Evolutionary conservation across 1,139 yeast species (phyloP).

Genomic region (Diutina sp.): DNA sequence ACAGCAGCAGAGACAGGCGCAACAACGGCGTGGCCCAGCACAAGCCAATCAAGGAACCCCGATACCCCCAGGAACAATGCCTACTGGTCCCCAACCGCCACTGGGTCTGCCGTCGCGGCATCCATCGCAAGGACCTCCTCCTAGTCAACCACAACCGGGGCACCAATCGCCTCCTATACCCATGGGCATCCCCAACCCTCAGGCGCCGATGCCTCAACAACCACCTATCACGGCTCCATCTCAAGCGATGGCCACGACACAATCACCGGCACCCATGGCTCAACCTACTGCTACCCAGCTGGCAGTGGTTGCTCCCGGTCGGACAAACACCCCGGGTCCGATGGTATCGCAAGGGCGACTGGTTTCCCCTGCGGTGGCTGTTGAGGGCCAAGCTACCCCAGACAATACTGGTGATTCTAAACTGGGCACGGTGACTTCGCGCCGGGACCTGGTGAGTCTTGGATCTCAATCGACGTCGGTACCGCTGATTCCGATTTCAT

Average conservation of each 20-base stretch:
- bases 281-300: not conserved
- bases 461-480: not conserved
- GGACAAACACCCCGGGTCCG: not conserved
- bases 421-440: not conserved
- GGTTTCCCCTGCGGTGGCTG: not conserved
- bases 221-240: not conserved
- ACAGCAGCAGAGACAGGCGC: not conserved
- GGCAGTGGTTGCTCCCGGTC: not conserved
- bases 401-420: not conserved
- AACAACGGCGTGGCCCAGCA: not conserved
- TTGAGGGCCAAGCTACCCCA: not conserved
- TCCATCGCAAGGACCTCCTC: not conserved
- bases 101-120: not conserved
- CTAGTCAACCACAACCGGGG: not conserved
- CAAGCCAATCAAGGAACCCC: not conserved
- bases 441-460: not conserved
- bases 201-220: not conserved
- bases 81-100: not conserved
- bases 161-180: not conserved
- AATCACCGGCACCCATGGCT: not conserved
- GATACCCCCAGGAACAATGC: not conserved
- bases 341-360: not conserved
- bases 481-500: slow-evolving; percentile 1
- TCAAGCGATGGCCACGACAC: not conserved
- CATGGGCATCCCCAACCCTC: not conserved